A percentile compares a stretch with the other conserved stretches of the same genome.
These are phyloP conservation scores for Trichoderma sp. DNA, from an alignment of 2,329 filamentous ascomycete species.

Conservation along the genomic window DNA sequence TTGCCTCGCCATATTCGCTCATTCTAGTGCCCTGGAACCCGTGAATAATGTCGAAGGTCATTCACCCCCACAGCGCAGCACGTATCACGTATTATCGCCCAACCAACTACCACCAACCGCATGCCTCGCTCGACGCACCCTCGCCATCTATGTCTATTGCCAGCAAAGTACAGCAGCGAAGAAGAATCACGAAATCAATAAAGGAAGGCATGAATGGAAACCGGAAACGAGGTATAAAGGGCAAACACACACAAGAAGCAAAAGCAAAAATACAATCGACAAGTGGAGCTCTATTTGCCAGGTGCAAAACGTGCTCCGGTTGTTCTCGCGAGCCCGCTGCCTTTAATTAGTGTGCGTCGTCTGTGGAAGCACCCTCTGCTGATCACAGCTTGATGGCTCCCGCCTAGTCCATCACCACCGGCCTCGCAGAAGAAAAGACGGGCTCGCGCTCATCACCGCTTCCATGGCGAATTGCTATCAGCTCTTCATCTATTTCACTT, in stretches of 20 bases:
- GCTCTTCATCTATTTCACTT: not conserved
- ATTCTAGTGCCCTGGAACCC: slow-evolving; percentile 19
- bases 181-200: not conserved
- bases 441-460: not conserved
- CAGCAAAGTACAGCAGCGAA: not conserved
- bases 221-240: not conserved
- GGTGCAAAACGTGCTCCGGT: slow-evolving; percentile 1
- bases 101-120: slow-evolving; percentile 30
- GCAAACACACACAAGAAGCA: not conserved
- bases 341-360: slow-evolving; percentile 22
- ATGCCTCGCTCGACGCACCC: slow-evolving; percentile 15
- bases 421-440: not conserved
- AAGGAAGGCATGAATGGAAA: not conserved
- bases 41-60: slow-evolving; percentile 11
- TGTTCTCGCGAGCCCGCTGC: slow-evolving; percentile 19
- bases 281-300: not conserved
- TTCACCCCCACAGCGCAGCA: slow-evolving; percentile 24
- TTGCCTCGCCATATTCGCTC: slow-evolving; percentile 24
- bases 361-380: slow-evolving; percentile 24
- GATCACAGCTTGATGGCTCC: slow-evolving; percentile 23
- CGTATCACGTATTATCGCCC: slow-evolving; percentile 26
- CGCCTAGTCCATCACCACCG: not conserved
- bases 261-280: not conserved
- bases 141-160: not conserved
- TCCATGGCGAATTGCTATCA: not conserved